Evolutionary conservation across 805 yeast genomes (phyloP).

Genomic region (Groenewaldozyma tartarivorans): DNA sequence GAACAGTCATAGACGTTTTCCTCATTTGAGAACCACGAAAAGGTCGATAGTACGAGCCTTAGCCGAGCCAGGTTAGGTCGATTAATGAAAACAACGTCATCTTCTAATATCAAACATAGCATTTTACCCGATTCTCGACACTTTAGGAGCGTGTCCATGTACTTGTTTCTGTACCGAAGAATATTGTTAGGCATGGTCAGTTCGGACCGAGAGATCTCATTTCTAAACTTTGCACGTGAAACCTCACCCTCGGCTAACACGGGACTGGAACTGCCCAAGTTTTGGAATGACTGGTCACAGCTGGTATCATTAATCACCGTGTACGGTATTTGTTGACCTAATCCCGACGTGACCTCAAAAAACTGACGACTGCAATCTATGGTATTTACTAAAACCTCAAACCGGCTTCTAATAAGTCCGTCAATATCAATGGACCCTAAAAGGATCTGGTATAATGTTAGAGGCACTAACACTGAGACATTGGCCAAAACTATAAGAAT

Average conservation of each 20-base stretch:
- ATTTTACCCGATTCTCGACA: conserved; percentile 11
- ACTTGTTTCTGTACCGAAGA: conserved; percentile 1
- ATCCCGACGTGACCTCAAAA: not conserved
- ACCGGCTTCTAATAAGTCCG: not conserved
- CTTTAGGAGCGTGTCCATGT: conserved; percentile 1
- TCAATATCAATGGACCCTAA: not conserved
- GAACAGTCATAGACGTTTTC: conserved; percentile 15
- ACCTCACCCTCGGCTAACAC: not conserved
- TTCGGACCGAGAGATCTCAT: not conserved
- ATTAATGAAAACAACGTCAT: conserved; percentile 13
- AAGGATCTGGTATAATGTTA: not conserved
- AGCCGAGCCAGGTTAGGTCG: conserved; percentile 2
- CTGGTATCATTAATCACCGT: not conserved
- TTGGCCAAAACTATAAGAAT: not conserved
- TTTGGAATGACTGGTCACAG: not conserved
- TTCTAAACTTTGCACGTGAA: not conserved
- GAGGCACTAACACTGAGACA: not conserved
- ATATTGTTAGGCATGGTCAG: not conserved
- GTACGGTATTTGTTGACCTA: not conserved
- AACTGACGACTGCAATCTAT: not conserved
- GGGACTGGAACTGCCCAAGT: not conserved
- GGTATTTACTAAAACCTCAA: not conserved
- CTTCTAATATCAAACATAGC: conserved; percentile 15
- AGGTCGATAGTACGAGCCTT: conserved; percentile 9
- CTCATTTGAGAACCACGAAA: conserved; percentile 13